These are phyloP conservation scores for Tricholoma saponaceum DNA, from an alignment of 768 basidiomycete genomes.

Conservation along the genomic window DNA sequence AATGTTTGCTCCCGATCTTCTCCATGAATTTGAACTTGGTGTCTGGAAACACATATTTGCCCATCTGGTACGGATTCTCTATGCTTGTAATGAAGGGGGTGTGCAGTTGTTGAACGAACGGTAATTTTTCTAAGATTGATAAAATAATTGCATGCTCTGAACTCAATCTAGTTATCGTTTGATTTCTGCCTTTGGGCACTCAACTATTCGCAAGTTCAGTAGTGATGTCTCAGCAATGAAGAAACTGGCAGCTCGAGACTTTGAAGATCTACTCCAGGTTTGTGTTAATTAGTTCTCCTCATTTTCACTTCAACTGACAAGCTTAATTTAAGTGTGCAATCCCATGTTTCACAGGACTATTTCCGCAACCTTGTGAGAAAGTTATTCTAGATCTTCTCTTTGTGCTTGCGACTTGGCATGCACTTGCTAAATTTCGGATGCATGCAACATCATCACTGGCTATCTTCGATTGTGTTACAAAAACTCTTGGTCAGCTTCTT, in stretches of 20 bases:
- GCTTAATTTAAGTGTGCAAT: constrained; percentile 3
- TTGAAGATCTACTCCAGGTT: constrained; percentile 28
- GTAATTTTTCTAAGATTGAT: background rate
- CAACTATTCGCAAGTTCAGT: constrained; percentile 19
- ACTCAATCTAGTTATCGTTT: constrained; percentile 1
- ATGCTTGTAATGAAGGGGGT: background rate
- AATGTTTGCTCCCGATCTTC: constrained; percentile 16
- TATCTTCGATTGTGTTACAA: constrained; percentile 6
- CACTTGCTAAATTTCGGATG: constrained; percentile 19
- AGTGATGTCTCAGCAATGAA: constrained; percentile 18
- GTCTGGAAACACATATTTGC: constrained; percentile 19
- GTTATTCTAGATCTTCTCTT: constrained; percentile 16
- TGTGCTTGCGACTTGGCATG: constrained; percentile 20
- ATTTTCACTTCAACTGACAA: background rate
- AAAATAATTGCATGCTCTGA: background rate
- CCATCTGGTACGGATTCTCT: constrained; percentile 19
- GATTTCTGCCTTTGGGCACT: constrained; percentile 11
- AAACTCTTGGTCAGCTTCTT: constrained; percentile 7
- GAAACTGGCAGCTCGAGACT: constrained; percentile 22
- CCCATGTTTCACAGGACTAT: constrained; percentile 9
- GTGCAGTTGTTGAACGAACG: constrained; percentile 8
- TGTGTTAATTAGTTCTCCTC: background rate
- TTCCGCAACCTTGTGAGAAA: constrained; percentile 10
- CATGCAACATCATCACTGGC: constrained; percentile 12
- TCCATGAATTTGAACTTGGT: constrained; percentile 25